These are phyloP conservation scores for Ganoderma lingzhi DNA, from an alignment of 1,284 basidiomycete species.

Conservation along the genomic window DNA sequence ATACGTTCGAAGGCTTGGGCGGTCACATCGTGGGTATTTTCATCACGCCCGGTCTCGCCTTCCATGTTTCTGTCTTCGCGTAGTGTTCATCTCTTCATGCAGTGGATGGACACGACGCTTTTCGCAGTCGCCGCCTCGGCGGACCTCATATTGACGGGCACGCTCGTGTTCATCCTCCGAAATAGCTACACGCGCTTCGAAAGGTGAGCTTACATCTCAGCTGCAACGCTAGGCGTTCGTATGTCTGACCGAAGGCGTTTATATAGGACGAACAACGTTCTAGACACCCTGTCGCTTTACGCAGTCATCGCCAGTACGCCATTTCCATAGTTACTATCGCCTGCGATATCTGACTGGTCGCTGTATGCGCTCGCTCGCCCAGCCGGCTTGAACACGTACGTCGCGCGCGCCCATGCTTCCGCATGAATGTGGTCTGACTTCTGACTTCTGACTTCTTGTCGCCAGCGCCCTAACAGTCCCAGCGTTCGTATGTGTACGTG, in stretches of 20 bases:
- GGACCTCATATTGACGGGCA: conserved; percentile 11
- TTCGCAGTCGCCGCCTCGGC: conserved; percentile 2
- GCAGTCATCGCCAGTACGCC: conserved; percentile 8
- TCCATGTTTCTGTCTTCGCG: background rate
- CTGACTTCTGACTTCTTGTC: background rate
- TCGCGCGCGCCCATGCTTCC: background rate
- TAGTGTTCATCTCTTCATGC: background rate
- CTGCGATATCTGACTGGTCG: background rate
- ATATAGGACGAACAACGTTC: conserved; percentile 1
- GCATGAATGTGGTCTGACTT: background rate
- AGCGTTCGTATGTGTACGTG: conserved; percentile 7
- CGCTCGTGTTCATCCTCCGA: background rate
- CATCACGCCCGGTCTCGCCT: background rate
- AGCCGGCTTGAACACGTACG: background rate
- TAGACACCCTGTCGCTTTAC: conserved; percentile 6
- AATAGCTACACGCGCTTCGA: conserved; percentile 5
- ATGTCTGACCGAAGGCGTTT: background rate
- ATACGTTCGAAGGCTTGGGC: conserved; percentile 1
- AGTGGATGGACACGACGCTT: conserved; percentile 7
- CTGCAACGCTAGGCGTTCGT: background rate
- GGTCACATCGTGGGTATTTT: background rate
- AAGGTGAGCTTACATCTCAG: background rate
- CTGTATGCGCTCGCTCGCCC: background rate
- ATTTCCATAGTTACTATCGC: background rate
- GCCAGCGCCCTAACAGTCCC: conserved; percentile 4